Evolutionary conservation across 441 rosid species (phyloP).

Genomic region (Rhodomyrtus psidioides): DNA sequence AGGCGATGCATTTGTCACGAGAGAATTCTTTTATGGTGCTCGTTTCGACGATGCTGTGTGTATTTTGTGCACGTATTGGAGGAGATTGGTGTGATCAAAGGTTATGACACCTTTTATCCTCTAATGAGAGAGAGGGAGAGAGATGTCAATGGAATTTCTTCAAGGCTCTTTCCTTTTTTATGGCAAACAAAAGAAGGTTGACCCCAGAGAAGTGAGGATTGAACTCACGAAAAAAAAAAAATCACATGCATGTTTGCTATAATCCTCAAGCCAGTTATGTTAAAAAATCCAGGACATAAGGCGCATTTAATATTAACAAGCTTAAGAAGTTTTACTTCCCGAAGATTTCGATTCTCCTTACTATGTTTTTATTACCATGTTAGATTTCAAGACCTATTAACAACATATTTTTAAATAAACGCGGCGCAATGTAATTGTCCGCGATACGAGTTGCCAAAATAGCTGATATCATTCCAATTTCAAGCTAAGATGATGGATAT

Average conservation of each 20-base stretch:
- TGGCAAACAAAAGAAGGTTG: too few species aligned
- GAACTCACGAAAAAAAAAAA: not conserved
- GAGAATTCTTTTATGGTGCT: not conserved
- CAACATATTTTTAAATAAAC: not conserved
- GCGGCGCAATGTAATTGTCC: not conserved
- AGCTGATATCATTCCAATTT: not conserved
- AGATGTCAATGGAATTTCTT: not conserved
- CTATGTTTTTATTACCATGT: not conserved
- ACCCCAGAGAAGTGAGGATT: not conserved
- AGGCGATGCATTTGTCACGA: not conserved
- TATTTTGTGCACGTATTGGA: not conserved
- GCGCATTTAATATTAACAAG: slow-evolving; percentile 12
- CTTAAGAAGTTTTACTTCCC: slow-evolving; percentile 7
- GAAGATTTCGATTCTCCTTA: not conserved
- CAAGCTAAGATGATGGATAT: not conserved
- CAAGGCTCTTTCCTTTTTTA: too few species aligned
- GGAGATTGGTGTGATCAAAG: not conserved
- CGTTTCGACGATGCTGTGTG: not conserved
- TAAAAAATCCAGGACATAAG: slow-evolving; percentile 14
- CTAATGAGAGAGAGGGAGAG: not conserved
- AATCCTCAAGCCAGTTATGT: not conserved
- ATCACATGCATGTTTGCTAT: not conserved
- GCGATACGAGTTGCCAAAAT: not conserved
- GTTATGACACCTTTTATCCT: not conserved
- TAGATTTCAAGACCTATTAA: not conserved